A percentile compares a stretch with the other conserved stretches of the same genome.
phyloP scores from a whole-genome alignment of 2,329 filamentous ascomycete genomes.

The Pestalotiopsis sp. region DNA sequence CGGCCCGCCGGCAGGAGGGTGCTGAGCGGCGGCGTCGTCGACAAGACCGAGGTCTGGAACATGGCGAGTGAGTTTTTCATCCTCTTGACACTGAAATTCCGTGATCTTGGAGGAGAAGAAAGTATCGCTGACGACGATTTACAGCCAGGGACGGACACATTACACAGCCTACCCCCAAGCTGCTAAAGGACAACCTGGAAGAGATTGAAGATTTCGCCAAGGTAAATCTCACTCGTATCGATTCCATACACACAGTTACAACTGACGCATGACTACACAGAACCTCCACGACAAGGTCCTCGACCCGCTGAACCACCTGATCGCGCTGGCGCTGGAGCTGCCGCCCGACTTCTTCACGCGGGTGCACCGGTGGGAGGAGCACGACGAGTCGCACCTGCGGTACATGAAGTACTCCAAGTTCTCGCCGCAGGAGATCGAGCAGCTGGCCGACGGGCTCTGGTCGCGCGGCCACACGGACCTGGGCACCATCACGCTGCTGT shows the following conservation, averaged over 20 bases:
- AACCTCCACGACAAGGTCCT: conserved; percentile 20
- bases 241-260: neutral
- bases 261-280: conserved; percentile 5
- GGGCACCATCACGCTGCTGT: conserved; percentile 53
- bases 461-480: conserved; percentile 53
- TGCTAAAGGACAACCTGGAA: conserved; percentile 47
- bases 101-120: neutral
- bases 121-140: neutral
- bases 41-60: conserved; percentile 20
- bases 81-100: too few species aligned
- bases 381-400: conserved; percentile 21
- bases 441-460: conserved; percentile 38
- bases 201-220: conserved; percentile 58
- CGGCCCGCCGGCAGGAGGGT: conserved; percentile 41
- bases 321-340: conserved; percentile 19
- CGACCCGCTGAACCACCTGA: conserved; percentile 19
- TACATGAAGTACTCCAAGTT: conserved; percentile 54
- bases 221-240: conserved; percentile 10
- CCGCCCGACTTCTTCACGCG: conserved; percentile 18
- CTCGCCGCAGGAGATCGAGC: conserved; percentile 40
- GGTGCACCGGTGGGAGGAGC: conserved; percentile 18
- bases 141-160: conserved; percentile 17
- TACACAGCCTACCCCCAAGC: conserved; percentile 31
- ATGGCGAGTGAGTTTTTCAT: conserved; percentile 16
- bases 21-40: conserved; percentile 12